phyloP scores from a whole-genome alignment of 129 eudicot species.

The Daucus carota region DH1_v3.0 NC_030383.2:13104001-13104500 shows the following conservation, averaged over 20 bases:
- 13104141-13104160: not conserved
- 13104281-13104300: slow-evolving; percentile 75
- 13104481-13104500: slow-evolving; percentile 30
- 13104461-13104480: slow-evolving; percentile 39
- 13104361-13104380: slow-evolving; percentile 24
- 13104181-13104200: slow-evolving; percentile 28
- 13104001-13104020: not conserved
- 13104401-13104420: slow-evolving; percentile 2
- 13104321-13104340: slow-evolving; percentile 57
- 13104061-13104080: too few relatives aligned
- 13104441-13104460: slow-evolving; percentile 43
- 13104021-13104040: not conserved
- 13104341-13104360: slow-evolving; percentile 43
- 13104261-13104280: slow-evolving; percentile 48
- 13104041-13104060: too few relatives aligned
- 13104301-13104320: slow-evolving; percentile 69
- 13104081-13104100: not conserved
- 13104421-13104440: slow-evolving; percentile 33
- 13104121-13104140: not conserved
- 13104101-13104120: not conserved
- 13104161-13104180: not conserved
- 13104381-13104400: slow-evolving; percentile 3
- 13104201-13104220: slow-evolving; percentile 46
- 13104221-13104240: slow-evolving; percentile 83
- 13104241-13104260: slow-evolving; percentile 71